These are phyloP conservation scores for Boechera divaricarpa DNA, from an alignment of 345 rosid species.

Conservation along the genomic window DNA sequence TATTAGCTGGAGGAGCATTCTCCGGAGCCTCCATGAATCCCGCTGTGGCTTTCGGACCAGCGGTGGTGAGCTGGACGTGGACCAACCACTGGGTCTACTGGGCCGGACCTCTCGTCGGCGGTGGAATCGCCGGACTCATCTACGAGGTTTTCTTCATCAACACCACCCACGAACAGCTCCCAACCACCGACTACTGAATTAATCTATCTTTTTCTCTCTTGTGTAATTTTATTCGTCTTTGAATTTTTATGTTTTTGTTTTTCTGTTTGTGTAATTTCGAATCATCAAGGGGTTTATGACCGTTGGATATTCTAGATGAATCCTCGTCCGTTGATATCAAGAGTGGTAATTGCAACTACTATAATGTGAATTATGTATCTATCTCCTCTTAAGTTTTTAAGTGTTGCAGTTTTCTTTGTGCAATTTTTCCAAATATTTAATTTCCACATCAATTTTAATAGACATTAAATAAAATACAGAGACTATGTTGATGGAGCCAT, in stretches of 20 bases:
- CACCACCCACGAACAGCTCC: constrained; percentile 65
- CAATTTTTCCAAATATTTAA: not conserved
- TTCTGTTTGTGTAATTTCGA: constrained; percentile 30
- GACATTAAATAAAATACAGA: not conserved
- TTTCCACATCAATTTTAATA: not conserved
- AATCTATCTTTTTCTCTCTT: constrained; percentile 27
- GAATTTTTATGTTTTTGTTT: not conserved
- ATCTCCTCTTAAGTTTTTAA: not conserved
- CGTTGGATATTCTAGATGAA: constrained; percentile 34
- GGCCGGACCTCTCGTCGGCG: constrained; percentile 88
- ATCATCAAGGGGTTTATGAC: constrained; percentile 27
- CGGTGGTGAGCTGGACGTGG: constrained; percentile 94
- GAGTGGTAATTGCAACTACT: constrained; percentile 15
- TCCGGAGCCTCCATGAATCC: constrained; percentile 99
- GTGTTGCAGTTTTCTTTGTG: not conserved
- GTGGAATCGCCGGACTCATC: constrained; percentile 80
- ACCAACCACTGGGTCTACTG: constrained; percentile 92
- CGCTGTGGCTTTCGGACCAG: constrained; percentile 93
- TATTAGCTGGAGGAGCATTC: constrained; percentile 86
- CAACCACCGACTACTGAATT: constrained; percentile 72
- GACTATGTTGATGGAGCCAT: not conserved
- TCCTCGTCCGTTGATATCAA: constrained; percentile 23
- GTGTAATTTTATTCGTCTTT: constrained; percentile 35
- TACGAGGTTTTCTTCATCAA: constrained; percentile 74
- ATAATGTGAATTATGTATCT: constrained; percentile 28